These are phyloP conservation scores for Penicillium brasilianum DNA, from an alignment of 2,329 filamentous ascomycete species.

Conservation along the genomic window DNA sequence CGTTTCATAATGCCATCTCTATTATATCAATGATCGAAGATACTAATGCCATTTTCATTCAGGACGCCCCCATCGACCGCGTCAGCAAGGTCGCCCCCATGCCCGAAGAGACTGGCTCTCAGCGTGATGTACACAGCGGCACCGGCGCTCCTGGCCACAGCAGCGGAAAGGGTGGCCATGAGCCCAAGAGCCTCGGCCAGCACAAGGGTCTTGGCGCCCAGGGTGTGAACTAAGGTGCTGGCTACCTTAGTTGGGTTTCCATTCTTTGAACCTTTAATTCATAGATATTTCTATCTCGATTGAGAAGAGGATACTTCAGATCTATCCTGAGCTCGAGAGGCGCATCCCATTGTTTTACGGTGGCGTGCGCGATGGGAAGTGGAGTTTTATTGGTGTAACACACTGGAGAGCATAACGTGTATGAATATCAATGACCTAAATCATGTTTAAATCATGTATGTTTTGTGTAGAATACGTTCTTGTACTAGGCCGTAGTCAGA, in stretches of 20 bases:
- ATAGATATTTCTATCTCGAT: not conserved
- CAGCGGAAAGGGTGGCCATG: conserved; percentile 46
- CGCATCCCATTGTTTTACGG: not conserved
- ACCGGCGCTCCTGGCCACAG: conserved; percentile 31
- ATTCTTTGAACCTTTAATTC: too few relatives aligned
- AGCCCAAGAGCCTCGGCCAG: conserved; percentile 42
- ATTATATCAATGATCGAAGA: not conserved
- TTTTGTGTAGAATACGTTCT: too few relatives aligned
- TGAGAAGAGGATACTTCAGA: conserved; percentile 6
- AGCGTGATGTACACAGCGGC: conserved; percentile 35
- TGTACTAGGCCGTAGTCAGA: not conserved
- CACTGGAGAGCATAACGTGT: not conserved
- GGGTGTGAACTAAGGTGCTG: conserved; percentile 14
- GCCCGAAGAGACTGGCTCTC: conserved; percentile 40
- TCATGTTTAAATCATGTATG: not conserved
- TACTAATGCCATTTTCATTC: not conserved
- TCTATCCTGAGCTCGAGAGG: not conserved
- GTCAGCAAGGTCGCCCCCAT: conserved; percentile 41
- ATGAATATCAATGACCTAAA: not conserved
- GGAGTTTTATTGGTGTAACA: not conserved
- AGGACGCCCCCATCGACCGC: conserved; percentile 40
- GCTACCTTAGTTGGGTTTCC: too few relatives aligned
- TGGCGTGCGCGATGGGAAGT: not conserved
- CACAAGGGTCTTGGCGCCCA: conserved; percentile 41
- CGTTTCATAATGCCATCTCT: too few relatives aligned